A percentile compares a stretch with the other conserved stretches of the same genome.
These are phyloP conservation scores for Penicillium tannophilum DNA, from an alignment of 495 filamentous ascomycete genomes.

Conservation along the genomic window DNA sequence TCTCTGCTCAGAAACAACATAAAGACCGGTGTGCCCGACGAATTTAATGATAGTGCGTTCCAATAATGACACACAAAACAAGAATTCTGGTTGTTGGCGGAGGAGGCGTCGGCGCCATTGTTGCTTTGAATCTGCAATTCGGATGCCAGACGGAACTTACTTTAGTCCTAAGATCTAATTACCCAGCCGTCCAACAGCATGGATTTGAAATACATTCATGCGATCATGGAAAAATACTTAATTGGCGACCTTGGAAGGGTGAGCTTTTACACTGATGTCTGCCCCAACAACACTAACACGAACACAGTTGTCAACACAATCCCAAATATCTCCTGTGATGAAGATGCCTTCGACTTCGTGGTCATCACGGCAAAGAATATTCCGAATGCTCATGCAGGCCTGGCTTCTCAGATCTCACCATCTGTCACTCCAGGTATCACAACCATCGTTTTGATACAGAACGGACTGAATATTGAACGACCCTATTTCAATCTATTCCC, in stretches of 20 bases:
- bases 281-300: neutral
- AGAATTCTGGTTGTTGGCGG: slow-evolving; percentile 46
- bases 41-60: too few species aligned
- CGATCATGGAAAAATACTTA: slow-evolving; percentile 29
- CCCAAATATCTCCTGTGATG: neutral
- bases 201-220: slow-evolving; percentile 55
- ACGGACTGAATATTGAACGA: slow-evolving; percentile 3
- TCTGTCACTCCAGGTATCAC: neutral
- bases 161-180: slow-evolving; percentile 59
- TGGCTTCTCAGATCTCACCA: neutral
- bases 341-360: slow-evolving; percentile 1
- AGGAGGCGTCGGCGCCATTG: slow-evolving; percentile 55
- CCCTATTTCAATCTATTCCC: neutral
- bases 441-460: slow-evolving; percentile 2
- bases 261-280: neutral
- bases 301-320: neutral
- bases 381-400: neutral
- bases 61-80: neutral
- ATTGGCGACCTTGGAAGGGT: slow-evolving; percentile 27
- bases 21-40: too few species aligned
- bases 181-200: slow-evolving; percentile 41
- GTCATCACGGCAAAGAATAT: slow-evolving; percentile 2
- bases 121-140: slow-evolving; percentile 48
- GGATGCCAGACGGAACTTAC: slow-evolving; percentile 43
- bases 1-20: too few species aligned